Conservation (phyloP, 108 stramenopile genomes). For the Parietichytrium sp. region DNA sequence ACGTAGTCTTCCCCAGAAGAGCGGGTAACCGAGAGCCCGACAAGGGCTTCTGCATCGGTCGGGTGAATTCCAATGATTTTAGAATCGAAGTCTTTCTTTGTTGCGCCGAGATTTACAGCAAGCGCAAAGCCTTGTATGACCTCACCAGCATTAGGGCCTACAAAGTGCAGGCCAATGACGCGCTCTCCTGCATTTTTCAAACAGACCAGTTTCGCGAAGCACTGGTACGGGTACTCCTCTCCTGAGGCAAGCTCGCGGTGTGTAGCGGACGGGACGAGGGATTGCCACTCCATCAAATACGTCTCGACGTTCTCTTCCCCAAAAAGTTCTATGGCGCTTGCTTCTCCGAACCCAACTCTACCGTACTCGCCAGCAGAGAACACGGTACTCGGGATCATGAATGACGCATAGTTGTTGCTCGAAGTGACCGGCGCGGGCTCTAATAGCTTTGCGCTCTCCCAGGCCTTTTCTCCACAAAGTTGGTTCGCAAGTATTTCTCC, state of each 20-base stretch:
- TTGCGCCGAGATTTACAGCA: slow-evolving; percentile 83
- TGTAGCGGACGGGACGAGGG: not conserved
- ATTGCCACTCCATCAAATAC: slow-evolving; percentile 22
- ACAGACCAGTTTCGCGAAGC: not conserved
- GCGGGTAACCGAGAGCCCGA: slow-evolving; percentile 77
- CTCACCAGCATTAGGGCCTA: slow-evolving; percentile 97
- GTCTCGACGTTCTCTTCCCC: slow-evolving; percentile 38
- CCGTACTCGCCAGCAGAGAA: slow-evolving; percentile 64
- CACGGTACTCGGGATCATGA: slow-evolving; percentile 54
- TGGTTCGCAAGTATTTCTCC: slow-evolving; percentile 52
- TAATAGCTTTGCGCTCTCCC: too few relatives aligned
- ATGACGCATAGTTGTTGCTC: too few relatives aligned
- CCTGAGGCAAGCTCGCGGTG: not conserved
- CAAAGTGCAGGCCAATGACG: slow-evolving; percentile 92
- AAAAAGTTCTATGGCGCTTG: slow-evolving; percentile 43
- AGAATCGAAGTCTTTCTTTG: slow-evolving; percentile 71
- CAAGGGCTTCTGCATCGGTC: slow-evolving; percentile 86
- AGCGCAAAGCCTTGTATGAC: slow-evolving; percentile 82
- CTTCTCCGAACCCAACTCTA: slow-evolving; percentile 57
- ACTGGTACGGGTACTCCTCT: slow-evolving; percentile 9
- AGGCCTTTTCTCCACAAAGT: too few relatives aligned
- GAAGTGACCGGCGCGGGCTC: slow-evolving; percentile 7
- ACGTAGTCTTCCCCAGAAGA: slow-evolving; percentile 81
- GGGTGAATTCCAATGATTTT: slow-evolving; percentile 99
- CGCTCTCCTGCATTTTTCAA: not conserved